phyloP scores from a whole-genome alignment of 495 filamentous ascomycete species.

The Hyphodiscus hymeniophilus region DNA sequence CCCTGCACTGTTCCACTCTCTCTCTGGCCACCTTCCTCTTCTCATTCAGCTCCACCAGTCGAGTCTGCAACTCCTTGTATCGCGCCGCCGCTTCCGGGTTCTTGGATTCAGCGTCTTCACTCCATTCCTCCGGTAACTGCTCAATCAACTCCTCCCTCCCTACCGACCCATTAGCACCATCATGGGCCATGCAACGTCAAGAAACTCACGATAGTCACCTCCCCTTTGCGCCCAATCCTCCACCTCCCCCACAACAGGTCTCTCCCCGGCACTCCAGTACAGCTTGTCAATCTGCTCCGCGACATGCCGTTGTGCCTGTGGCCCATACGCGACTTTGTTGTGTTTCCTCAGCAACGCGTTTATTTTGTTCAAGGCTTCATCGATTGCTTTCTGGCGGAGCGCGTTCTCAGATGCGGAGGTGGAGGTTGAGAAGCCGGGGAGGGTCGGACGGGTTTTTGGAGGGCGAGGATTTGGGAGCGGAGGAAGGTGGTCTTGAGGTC shows the following conservation, averaged over 20 bases:
- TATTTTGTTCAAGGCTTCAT: conserved; percentile 42
- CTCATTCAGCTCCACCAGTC: conserved; percentile 42
- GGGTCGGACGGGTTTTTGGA: conserved; percentile 16
- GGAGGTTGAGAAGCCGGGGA: conserved; percentile 4
- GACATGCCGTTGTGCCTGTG: conserved; percentile 68
- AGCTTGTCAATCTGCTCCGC: conserved; percentile 73
- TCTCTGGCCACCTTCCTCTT: conserved; percentile 43
- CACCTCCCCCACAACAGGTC: conserved; percentile 27
- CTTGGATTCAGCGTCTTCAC: conserved; percentile 23
- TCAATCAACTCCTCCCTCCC: conserved; percentile 33
- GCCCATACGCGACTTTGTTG: conserved; percentile 60
- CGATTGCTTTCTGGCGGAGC: conserved; percentile 43
- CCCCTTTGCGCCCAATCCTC: conserved; percentile 39
- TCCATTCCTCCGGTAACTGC: conserved; percentile 36
- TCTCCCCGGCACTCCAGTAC: conserved; percentile 50
- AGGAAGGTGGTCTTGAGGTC: conserved; percentile 21
- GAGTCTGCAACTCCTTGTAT: conserved; percentile 46
- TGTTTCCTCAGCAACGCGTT: conserved; percentile 64
- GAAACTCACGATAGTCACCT: conserved; percentile 28
- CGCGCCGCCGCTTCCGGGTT: conserved; percentile 28
- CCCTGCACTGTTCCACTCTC: conserved; percentile 47
- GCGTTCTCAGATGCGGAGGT: conserved; percentile 40
- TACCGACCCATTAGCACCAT: conserved; percentile 8
- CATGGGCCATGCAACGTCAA: neutral
- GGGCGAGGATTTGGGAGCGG: conserved; percentile 17